Evolutionary conservation across 1,284 basidiomycete genomes (phyloP), one percentile per base, ranked within the genome.

Genomic region (Coniferiporia weirii): DNA sequence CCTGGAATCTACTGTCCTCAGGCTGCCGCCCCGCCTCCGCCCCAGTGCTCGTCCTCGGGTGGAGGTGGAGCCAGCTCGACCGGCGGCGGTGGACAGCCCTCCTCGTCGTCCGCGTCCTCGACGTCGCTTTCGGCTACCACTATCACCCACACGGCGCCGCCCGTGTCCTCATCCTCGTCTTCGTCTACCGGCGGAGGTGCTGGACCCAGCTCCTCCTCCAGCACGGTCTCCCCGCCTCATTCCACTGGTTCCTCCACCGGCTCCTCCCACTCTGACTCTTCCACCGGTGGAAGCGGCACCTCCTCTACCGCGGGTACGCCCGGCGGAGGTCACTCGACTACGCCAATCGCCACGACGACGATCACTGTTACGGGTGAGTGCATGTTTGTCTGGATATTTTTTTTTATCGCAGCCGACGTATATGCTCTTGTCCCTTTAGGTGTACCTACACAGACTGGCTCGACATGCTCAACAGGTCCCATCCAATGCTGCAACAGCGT

Each of bases 401-500:
- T n/a, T 20, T 15, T 32, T 35, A 9, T 27, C n/a, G 38, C 36
- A 17, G n/a, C 27, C 38, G 38, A 22, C 17, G 4, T 35, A n/a
- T 22, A 10, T 20, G 7, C 27, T 15, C 46, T 50, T 38, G 8
- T 40, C 38, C 10, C 15, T 19, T 15, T 15, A 54, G 57, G 27
- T 13, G 38, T 22, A 9, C 44, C 52, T 17, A 17, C 52, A 4
- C 53, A 52, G 19, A 58, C 52, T 35, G 51, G 44, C 5, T 22
- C 50, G 17, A 48, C 44, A 6, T 61, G 59, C 38, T 54, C 32
- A 8, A 66, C 66, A 15, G 68, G 68, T 22, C 35, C 61, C 50
- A 45, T 69, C 32, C 69, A 70, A 65, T 72, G 71, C 67, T 72
- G 71, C 68, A 61, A 70, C 58, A 52, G 45, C 46, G 56, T 66